A percentile compares a stretch with the other conserved stretches of the same genome.
Conservation (phyloP, 495 filamentous ascomycete genomes). For the Xylaria grammica region DNA sequence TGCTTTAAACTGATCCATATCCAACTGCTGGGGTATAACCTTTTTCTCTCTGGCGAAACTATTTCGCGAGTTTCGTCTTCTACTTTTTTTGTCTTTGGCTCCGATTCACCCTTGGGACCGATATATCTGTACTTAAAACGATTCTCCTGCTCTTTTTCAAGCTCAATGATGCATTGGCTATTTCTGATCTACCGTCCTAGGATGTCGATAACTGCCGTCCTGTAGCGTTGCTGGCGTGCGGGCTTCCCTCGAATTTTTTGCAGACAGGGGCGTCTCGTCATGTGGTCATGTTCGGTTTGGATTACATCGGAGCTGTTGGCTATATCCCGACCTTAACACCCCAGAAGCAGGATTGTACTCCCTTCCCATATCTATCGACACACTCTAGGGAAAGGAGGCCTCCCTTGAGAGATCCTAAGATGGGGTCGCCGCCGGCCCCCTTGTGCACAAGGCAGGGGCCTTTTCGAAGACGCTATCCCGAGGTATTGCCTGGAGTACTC, state of each 20-base stretch:
- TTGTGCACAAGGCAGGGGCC: background rate
- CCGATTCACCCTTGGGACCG: background rate
- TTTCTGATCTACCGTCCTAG: background rate
- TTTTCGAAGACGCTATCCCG: background rate
- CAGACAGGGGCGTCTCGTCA: background rate
- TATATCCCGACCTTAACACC: background rate
- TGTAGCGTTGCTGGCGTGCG: background rate
- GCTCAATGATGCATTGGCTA: too few relatives aligned
- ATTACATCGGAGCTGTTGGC: too few relatives aligned
- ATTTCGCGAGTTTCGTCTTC: background rate
- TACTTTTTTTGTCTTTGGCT: background rate
- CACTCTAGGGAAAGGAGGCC: background rate
- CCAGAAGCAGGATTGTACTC: background rate
- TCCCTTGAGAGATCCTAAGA: background rate
- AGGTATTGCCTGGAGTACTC: background rate
- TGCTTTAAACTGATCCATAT: constrained; percentile 1
- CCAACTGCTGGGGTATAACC: background rate
- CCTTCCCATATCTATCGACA: background rate
- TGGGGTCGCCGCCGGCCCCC: background rate
- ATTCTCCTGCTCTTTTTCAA: too few relatives aligned
- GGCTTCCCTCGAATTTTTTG: background rate
- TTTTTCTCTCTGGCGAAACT: background rate
- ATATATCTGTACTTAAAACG: background rate
- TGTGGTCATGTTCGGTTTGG: background rate
- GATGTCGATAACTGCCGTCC: background rate